Percentiles rank a stretch among this genome's conserved stretches.
These are phyloP conservation scores for Colletotrichum siamense DNA, from an alignment of 2,329 filamentous ascomycete species.

Conservation along the genomic window DNA sequence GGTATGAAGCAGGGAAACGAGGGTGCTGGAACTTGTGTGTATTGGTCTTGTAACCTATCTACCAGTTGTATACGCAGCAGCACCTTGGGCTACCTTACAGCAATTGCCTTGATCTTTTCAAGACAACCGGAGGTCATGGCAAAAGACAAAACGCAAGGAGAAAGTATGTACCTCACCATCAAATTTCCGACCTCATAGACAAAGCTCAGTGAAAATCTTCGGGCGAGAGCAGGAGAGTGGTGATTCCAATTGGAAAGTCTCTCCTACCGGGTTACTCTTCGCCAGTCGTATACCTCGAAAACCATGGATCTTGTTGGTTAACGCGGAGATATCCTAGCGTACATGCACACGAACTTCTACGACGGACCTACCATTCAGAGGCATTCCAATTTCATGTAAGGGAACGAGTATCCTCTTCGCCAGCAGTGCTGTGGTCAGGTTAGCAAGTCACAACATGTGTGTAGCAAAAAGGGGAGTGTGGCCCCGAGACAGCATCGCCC, in stretches of 20 bases:
- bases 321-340: conserved; percentile 91
- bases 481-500: background rate
- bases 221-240: conserved; percentile 68
- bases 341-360: conserved; percentile 11
- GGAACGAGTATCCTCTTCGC: background rate
- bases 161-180: conserved; percentile 78
- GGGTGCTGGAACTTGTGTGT: background rate
- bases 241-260: conserved; percentile 50
- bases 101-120: background rate
- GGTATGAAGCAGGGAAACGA: background rate
- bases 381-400: conserved; percentile 20
- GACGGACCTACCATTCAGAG: background rate
- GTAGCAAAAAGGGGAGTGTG: background rate
- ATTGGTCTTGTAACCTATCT: background rate
- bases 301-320: conserved; percentile 72
- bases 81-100: background rate
- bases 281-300: conserved; percentile 94
- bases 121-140: background rate
- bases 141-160: background rate
- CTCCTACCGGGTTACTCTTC: conserved; percentile 70
- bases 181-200: conserved; percentile 77
- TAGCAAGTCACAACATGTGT: conserved; percentile 2
- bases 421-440: background rate
- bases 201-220: conserved; percentile 77
- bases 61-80: background rate